These are phyloP conservation scores for Cucurbita pepo DNA, from an alignment of 306 rosid genomes.

Conservation along the genomic window DNA sequence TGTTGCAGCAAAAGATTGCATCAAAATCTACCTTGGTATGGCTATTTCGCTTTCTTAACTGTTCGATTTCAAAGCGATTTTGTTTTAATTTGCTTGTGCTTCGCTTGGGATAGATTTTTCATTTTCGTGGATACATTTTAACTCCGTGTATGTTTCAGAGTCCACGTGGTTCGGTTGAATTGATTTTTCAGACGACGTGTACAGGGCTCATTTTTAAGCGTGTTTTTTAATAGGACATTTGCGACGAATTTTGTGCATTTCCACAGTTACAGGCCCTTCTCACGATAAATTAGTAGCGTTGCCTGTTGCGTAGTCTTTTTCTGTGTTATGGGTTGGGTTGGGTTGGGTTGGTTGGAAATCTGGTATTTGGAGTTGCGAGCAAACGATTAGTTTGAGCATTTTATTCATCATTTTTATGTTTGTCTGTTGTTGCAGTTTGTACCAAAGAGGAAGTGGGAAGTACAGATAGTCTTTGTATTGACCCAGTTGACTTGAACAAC, in stretches of 20 bases:
- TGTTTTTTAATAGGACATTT: too few species aligned
- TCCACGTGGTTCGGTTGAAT: not conserved
- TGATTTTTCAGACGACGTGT: not conserved
- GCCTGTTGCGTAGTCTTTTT: not conserved
- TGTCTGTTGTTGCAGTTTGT: slow-evolving; percentile 30
- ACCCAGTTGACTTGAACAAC: slow-evolving; percentile 57
- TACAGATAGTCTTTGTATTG: slow-evolving; percentile 27
- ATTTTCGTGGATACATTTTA: not conserved
- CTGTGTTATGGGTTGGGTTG: not conserved
- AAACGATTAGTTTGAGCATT: not conserved
- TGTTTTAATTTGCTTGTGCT: not conserved
- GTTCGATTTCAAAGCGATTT: not conserved
- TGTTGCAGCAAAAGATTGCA: slow-evolving; percentile 69
- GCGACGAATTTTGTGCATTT: not conserved
- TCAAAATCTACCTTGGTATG: slow-evolving; percentile 61
- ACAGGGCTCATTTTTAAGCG: not conserved
- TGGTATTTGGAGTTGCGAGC: not conserved
- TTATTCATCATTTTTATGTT: not conserved
- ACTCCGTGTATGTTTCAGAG: not conserved
- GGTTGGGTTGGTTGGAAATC: not conserved
- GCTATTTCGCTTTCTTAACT: not conserved
- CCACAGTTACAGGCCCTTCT: not conserved
- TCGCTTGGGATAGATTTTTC: not conserved
- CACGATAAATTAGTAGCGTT: not conserved
- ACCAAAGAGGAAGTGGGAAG: slow-evolving; percentile 52